These are phyloP conservation scores for Haberlea rhodopensis DNA, from an alignment of 257 asterid species.

Conservation along the genomic window DNA sequence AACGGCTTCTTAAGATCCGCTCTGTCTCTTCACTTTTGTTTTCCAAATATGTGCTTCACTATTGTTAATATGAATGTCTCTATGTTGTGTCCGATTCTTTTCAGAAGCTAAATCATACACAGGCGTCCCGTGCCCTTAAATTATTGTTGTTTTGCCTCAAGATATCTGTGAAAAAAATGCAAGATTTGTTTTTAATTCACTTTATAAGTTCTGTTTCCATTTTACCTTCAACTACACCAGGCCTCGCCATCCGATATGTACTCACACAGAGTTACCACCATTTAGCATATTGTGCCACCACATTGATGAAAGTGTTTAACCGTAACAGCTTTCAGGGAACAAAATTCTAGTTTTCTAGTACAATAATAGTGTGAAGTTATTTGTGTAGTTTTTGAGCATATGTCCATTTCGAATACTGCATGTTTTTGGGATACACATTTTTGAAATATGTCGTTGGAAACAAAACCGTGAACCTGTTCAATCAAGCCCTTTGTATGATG, in stretches of 20 bases:
- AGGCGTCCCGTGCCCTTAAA: background rate
- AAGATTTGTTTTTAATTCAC: background rate
- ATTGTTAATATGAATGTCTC: background rate
- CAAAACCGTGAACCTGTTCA: background rate
- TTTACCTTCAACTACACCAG: background rate
- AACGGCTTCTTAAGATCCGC: background rate
- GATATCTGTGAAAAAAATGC: background rate
- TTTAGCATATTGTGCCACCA: background rate
- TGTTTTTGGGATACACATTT: background rate
- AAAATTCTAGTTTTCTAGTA: background rate
- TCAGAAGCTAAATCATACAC: background rate
- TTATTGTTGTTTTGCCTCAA: background rate
- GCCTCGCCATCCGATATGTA: background rate
- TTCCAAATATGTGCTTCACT: slow-evolving; percentile 12
- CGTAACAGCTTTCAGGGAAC: background rate
- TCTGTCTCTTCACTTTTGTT: background rate
- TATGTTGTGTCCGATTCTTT: background rate
- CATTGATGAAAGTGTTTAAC: background rate
- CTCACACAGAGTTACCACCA: background rate
- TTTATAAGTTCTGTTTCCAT: background rate
- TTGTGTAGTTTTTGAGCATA: background rate
- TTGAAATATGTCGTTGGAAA: background rate
- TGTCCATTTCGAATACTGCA: background rate
- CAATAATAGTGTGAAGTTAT: background rate
- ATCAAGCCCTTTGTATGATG: background rate